Percentiles rank a stretch among this genome's conserved stretches.
phyloP scores from a whole-genome alignment of 2,329 filamentous ascomycete species.

The Fusarium multiceps region DNA sequence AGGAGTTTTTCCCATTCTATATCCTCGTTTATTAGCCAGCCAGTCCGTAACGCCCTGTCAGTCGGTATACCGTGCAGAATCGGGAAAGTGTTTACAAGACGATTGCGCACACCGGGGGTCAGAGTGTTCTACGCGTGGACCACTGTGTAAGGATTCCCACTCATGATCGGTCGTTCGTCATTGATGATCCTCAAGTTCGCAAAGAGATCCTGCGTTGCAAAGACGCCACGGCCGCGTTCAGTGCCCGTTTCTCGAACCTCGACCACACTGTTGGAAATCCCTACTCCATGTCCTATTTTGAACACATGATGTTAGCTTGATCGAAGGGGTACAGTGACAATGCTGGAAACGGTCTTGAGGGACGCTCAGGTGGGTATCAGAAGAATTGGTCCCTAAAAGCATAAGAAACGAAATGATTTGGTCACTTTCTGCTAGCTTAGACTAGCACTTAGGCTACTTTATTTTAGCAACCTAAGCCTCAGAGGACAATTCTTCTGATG shows the following conservation, averaged over 20 bases:
- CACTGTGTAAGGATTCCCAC: slow-evolving; percentile 13
- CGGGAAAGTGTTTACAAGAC: slow-evolving; percentile 9
- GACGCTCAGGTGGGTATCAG: neutral
- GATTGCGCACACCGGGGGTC: neutral
- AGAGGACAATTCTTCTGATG: neutral
- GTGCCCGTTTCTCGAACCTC: slow-evolving; percentile 10
- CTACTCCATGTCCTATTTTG: neutral
- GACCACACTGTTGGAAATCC: neutral
- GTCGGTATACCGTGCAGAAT: slow-evolving; percentile 24
- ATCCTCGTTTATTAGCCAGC: neutral
- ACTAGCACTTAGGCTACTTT: neutral
- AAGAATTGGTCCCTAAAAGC: neutral
- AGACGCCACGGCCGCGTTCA: slow-evolving; percentile 35
- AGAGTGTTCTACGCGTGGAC: slow-evolving; percentile 26
- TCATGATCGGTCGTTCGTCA: slow-evolving; percentile 36
- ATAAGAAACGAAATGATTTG: too few species aligned
- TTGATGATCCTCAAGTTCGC: slow-evolving; percentile 23
- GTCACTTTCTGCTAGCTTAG: neutral
- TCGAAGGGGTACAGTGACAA: neutral
- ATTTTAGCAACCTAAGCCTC: too few species aligned
- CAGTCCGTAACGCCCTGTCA: neutral
- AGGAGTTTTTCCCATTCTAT: neutral
- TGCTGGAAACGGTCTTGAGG: neutral
- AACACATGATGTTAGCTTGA: neutral
- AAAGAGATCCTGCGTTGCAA: slow-evolving; percentile 21